Base-by-base conservation (phyloP, 495 filamentous ascomycete genomes). In the Trichoderma parareesei region DNA sequence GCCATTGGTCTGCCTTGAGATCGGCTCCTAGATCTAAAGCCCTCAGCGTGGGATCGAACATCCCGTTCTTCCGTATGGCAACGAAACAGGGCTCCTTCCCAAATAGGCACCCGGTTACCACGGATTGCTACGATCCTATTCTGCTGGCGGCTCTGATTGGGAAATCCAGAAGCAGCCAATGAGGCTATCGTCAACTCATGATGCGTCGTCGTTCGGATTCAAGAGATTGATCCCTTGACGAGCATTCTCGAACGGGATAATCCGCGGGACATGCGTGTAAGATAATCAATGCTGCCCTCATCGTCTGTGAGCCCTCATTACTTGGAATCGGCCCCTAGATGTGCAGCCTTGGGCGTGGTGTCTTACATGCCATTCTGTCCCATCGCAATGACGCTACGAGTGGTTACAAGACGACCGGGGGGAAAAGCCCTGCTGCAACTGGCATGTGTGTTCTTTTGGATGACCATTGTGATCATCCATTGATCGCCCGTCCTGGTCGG, bases 61-160 rank as follows among this genome's bases (percentile, higher is more conserved):
- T 49, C 46, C 46, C 46, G 20, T 49, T 49, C 46, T 49, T 49
- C 18, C 46, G 46, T 18, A 49, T 49, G 46, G 46, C 46, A 41
- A 41, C 40, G 11, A 41, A 41, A 11, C 40, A 41, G 40, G 40
- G 6, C 40, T 41, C 40, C 40, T 41, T 41, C 40, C 40, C 11
- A 41, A 41, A 41, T 11, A 41, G 40, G 40, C 40, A 41, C 11
- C 11, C 40, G 11, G 11, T 41, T 41, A 41, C 11, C 40, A 11
- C 6, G 11, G 11, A 41, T 11, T 41, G 40, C 40, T 7, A 41
- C 40, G 40, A 41, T 41, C 27, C 2, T 27, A 27, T 27, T 27
- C 27, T 27, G 27, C 27, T 27, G 27, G 27, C 27, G 27, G 27
- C 27, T 27, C 27, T 27, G 27, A 41, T 41, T 2, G 40, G 6